A percentile compares a stretch with the other conserved stretches of the same genome.
Conservation (phyloP, 2,329 filamentous ascomycete species). For the Verticillium isaacii region DNA sequence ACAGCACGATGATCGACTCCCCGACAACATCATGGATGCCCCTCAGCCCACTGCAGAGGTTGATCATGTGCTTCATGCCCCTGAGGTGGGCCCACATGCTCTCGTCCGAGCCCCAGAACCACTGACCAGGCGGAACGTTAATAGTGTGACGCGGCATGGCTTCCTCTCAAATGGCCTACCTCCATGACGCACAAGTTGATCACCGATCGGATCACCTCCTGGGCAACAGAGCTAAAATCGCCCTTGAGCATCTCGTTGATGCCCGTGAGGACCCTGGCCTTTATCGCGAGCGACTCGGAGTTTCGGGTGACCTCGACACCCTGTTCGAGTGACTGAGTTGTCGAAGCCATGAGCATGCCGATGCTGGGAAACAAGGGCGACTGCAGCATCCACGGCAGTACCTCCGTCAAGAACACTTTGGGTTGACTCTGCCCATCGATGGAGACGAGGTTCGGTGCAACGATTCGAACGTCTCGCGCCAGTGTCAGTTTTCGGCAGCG, state of each 20-base stretch:
- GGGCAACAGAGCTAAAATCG: conserved; percentile 13
- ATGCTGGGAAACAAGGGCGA: conserved; percentile 23
- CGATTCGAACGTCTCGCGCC: conserved; percentile 16
- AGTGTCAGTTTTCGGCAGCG: background rate
- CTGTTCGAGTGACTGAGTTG: conserved; percentile 18
- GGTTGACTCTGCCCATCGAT: conserved; percentile 22
- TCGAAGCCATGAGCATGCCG: conserved; percentile 22
- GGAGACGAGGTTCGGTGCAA: conserved; percentile 23
- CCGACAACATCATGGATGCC: conserved; percentile 19
- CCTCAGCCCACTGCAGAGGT: conserved; percentile 17
- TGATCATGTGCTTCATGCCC: conserved; percentile 23
- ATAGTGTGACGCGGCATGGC: background rate
- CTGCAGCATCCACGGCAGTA: conserved; percentile 23
- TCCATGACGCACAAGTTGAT: conserved; percentile 25
- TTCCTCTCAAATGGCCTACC: conserved; percentile 7
- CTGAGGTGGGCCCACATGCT: conserved; percentile 24
- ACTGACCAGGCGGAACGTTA: background rate
- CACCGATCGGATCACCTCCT: conserved; percentile 21
- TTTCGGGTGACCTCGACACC: conserved; percentile 14
- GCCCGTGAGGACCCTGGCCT: conserved; percentile 18
- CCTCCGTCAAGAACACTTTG: conserved; percentile 15
- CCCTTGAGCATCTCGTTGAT: conserved; percentile 19
- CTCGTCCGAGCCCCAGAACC: conserved; percentile 20
- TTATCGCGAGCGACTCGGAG: conserved; percentile 19
- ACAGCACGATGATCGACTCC: conserved; percentile 13